Evolutionary conservation across 176 grass and related monocot species (phyloP).

Genomic region (Canna indica): DNA sequence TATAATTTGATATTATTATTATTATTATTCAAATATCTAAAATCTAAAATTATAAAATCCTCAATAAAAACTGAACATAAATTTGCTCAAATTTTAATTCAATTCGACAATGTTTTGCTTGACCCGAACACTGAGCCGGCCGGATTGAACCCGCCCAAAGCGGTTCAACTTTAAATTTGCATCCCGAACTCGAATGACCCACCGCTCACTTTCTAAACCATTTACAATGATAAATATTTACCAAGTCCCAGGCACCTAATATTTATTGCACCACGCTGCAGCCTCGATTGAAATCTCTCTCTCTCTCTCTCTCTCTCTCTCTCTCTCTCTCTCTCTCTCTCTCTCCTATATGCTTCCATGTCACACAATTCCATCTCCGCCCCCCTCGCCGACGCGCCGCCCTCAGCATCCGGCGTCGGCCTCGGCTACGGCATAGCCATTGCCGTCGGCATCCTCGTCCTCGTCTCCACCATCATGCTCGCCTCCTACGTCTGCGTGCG

Average conservation of each 20-base stretch:
- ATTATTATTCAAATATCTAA: no score
- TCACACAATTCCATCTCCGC: slow-evolving; percentile 18
- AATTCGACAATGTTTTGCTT: no score
- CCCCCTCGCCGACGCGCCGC: background rate
- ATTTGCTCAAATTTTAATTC: no score
- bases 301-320: background rate
- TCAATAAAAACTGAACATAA: no score
- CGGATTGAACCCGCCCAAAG: no score
- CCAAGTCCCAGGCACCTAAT: background rate
- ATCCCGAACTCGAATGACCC: background rate
- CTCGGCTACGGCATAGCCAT: slow-evolving; percentile 75
- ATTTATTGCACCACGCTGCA: slow-evolving; percentile 11
- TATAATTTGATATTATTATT: no score
- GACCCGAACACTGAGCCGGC: no score
- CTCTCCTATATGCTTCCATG: background rate
- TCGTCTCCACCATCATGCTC: slow-evolving; percentile 69
- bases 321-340: background rate
- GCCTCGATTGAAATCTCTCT: background rate
- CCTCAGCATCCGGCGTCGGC: slow-evolving; percentile 29
- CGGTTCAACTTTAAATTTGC: background rate
- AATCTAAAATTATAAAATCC: no score
- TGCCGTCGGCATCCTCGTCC: slow-evolving; percentile 51
- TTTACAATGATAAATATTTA: background rate
- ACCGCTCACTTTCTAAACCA: background rate
- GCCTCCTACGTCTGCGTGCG: slow-evolving; percentile 63